Evolutionary conservation across 2,329 filamentous ascomycete species (phyloP).

Genomic region (Cladosporium colombiae): DNA sequence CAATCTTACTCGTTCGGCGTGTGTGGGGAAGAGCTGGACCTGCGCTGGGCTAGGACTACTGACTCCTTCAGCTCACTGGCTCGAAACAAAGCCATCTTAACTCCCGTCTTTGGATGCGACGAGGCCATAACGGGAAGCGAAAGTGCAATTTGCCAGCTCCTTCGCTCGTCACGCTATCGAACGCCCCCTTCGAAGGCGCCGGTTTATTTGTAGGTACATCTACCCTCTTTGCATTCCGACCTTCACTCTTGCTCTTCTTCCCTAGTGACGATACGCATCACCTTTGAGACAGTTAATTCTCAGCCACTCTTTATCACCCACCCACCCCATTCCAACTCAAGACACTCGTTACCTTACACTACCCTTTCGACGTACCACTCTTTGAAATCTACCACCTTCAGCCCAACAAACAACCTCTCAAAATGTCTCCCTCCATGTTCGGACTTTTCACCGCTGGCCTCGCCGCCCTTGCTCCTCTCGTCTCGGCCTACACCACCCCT

Average conservation of each 20-base stretch:
- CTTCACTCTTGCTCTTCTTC: neutral
- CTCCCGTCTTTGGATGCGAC: slow-evolving; percentile 5
- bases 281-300: slow-evolving; percentile 28
- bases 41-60: neutral
- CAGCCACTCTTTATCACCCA: slow-evolving; percentile 31
- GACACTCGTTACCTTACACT: slow-evolving; percentile 25
- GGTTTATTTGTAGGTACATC: slow-evolving; percentile 14
- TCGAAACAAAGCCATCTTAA: slow-evolving; percentile 8
- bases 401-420: slow-evolving; percentile 10
- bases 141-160: slow-evolving; percentile 17
- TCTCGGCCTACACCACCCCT: slow-evolving; percentile 45
- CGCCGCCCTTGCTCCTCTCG: slow-evolving; percentile 51
- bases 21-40: neutral
- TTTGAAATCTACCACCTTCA: neutral
- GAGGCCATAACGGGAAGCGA: slow-evolving; percentile 7
- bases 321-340: slow-evolving; percentile 17
- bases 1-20: slow-evolving; percentile 4
- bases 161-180: slow-evolving; percentile 16
- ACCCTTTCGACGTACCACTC: neutral
- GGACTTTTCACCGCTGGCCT: slow-evolving; percentile 57
- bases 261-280: neutral
- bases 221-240: neutral
- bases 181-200: slow-evolving; percentile 10
- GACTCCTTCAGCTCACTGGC: neutral
- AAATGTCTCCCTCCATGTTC: slow-evolving; percentile 39